These are phyloP conservation scores for Penicillium turbatum DNA, from an alignment of 495 filamentous ascomycete species.

Conservation along the genomic window DNA sequence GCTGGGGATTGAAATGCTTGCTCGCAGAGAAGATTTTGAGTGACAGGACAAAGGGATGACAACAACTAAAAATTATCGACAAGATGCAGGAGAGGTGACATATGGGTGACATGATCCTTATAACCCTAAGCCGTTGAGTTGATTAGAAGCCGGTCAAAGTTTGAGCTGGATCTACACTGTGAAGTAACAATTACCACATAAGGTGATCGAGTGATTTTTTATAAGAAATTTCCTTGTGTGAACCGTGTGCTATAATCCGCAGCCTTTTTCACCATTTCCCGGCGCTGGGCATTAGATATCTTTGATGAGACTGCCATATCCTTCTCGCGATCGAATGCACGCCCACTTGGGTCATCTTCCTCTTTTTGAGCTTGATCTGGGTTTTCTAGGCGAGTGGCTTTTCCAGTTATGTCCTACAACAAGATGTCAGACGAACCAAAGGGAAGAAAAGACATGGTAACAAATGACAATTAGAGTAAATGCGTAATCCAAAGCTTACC, in stretches of 20 bases:
- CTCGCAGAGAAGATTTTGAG: too few relatives aligned
- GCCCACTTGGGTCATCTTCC: slow-evolving; percentile 86
- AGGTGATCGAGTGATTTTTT: too few relatives aligned
- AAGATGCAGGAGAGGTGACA: too few relatives aligned
- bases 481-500: slow-evolving; percentile 29
- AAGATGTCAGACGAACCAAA: neutral
- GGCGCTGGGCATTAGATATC: slow-evolving; percentile 68
- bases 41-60: too few relatives aligned
- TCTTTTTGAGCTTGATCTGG: slow-evolving; percentile 57
- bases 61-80: too few relatives aligned
- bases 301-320: slow-evolving; percentile 77
- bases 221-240: slow-evolving; percentile 62
- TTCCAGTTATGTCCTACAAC: slow-evolving; percentile 55
- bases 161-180: too few relatives aligned
- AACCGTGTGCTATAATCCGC: slow-evolving; percentile 82
- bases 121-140: too few relatives aligned
- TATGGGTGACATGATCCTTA: too few relatives aligned
- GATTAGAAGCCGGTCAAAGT: too few relatives aligned
- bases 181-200: too few relatives aligned
- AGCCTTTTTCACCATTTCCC: slow-evolving; percentile 75
- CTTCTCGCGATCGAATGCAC: slow-evolving; percentile 90
- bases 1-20: too few relatives aligned
- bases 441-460: neutral
- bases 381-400: slow-evolving; percentile 60
- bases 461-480: neutral